Base-by-base conservation (phyloP, 305 asterid species). In the Nicotiana rustica region DNA sequence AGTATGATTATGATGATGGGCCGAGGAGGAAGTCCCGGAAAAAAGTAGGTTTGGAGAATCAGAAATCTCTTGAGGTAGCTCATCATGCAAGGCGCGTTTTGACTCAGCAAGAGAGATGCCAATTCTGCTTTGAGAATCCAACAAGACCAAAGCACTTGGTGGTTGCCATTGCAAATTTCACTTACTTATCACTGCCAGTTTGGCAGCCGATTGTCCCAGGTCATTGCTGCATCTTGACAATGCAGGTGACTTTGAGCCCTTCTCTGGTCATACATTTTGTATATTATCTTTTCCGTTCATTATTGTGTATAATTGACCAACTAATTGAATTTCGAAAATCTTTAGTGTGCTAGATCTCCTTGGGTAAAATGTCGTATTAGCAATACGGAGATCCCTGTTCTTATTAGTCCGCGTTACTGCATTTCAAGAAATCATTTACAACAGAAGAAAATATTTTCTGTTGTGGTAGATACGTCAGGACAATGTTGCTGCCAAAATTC, bases 71-170 rank as follows among this genome's bases (percentile, higher is more conserved):
- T 68, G 91, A 91, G 87, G 86, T 88, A 59, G 83, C 91, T 65
- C 85, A 84, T 82, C 83, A 91, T 55, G 93, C 92, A 49, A 91
- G 90, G 41, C 94, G 94, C 55, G 84, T 93, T 82, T 83, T 93
- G 85, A 90, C 95, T 67, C 98, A 93, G 89, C 96, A 92, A 83
- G 99, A 96, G 67, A 89, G 98, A 79, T 96, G 99, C 84, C 92
- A 89, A 49, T 94, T 93, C 86, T 96, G 99, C 85, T 93, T 96
- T 10, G 98, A 94, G 81, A 96, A 90, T 90, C 93, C 97, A 83
- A 84, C 86, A 55, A 91, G 97, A 86, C 97, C 98, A 80, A 94
- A 92, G 86, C 99, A 96, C 90, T 89, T 94, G 19, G 92, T 91
- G 67, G 81, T 93, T 77, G 91, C 98, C 82, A 92, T 96, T 85